Base-by-base conservation (phyloP, 2,329 filamentous ascomycete species). In the Tolypocladium amazonense region DNA sequence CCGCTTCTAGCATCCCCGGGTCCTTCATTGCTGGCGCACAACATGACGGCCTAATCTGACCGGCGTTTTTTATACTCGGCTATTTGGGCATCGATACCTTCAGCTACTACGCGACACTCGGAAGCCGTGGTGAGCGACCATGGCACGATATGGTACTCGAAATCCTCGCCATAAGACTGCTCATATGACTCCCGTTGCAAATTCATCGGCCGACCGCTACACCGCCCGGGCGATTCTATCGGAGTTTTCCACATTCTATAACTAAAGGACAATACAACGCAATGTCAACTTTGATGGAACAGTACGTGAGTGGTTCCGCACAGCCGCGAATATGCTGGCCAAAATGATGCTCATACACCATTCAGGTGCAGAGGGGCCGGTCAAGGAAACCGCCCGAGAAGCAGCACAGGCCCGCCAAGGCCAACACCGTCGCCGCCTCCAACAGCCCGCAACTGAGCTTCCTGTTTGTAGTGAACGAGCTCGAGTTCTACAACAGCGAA, bases 401-500 rank as follows among this genome's bases (percentile, higher is more conserved):
- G 30, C 59, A 56, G 52, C 56, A 56, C 39, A 41, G 11, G 35
- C 37, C 43, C 23, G 43, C 47, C 56, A 56, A 59, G 55, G 37
- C 43, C 33, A 62, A 50, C 41, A 25, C 56, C 37, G 23, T n/a
- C 18, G 43, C 58, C 58, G 53, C 7, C 39, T 38, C 18, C 57
- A 27, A n/a, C 23, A 58, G 35, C 39, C 45, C 20, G 20, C 20
- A 47, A 11, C 15, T 69, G 1, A 70, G 66, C 39, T 78, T 78
- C 59, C 62, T 77, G 1, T 78, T 78, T 33, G 66, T 74, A 3
- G 67, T 76, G 53, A 76, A 75, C 60, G 70, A 75, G 47, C 64
- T 76, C 4, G 7, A 59, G 1, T 59, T 73, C 27, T 52, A 64
- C 8, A 54, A 55, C 7, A 64, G 64, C 4, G 41, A 65, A 1